A percentile compares a stretch with the other conserved stretches of the same genome.
Evolutionary conservation across 192 early-diverging fungal species (phyloP).

Genomic region (Coemansia sp.): DNA sequence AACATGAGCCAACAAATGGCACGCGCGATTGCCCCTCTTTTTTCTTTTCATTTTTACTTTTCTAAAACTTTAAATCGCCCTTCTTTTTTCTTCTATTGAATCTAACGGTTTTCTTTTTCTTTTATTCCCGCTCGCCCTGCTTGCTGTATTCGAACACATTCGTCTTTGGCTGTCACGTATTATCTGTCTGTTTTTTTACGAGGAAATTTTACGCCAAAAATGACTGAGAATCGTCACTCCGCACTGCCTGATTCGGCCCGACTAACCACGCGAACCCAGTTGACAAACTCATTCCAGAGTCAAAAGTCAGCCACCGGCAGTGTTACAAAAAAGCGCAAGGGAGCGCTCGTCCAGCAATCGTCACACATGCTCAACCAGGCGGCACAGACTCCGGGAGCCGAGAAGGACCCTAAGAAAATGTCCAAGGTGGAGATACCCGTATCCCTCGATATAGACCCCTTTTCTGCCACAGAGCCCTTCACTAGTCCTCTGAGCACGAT

Average conservation of each 20-base stretch:
- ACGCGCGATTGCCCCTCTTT: background rate
- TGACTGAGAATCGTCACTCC: conserved; percentile 36
- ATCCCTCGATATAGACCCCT: conserved; percentile 48
- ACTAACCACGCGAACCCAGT: conserved; percentile 25
- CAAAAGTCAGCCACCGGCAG: conserved; percentile 29
- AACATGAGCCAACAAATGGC: background rate
- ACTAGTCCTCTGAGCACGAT: conserved; percentile 34
- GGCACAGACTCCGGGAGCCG: background rate
- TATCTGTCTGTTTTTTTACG: background rate
- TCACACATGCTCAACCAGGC: conserved; percentile 32
- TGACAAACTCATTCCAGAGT: conserved; percentile 35
- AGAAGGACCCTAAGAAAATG: conserved; percentile 42
- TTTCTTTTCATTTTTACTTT: background rate
- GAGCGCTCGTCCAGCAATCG: conserved; percentile 34
- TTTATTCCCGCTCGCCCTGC: background rate
- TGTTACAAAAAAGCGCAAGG: conserved; percentile 32
- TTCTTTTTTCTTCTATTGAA: background rate
- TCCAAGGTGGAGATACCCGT: conserved; percentile 48
- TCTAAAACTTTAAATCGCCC: conserved; percentile 9
- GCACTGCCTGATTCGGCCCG: conserved; percentile 23
- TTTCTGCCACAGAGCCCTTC: conserved; percentile 20
- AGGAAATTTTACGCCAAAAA: background rate
- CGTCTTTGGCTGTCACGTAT: background rate
- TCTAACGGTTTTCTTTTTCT: conserved; percentile 3
- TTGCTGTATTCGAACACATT: background rate